Conservation (phyloP, 2,329 filamentous ascomycete species). For the Fulvia fulva region DNA sequence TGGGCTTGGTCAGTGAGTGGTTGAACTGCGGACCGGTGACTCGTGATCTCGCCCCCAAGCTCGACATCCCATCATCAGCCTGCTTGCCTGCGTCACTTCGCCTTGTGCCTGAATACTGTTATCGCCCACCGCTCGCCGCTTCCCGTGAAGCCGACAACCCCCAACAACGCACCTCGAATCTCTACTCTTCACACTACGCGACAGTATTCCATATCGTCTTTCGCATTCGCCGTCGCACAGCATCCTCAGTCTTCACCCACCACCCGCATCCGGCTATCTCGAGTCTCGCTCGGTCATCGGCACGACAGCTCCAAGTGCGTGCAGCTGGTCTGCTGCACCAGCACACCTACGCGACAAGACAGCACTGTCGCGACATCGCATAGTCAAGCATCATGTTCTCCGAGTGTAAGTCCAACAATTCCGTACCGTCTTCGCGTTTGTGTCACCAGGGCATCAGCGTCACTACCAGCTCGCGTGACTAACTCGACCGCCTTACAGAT, state of each 20-base stretch:
- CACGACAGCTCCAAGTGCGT: neutral
- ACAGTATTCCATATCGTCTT: neutral
- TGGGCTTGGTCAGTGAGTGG: neutral
- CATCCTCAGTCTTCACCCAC: neutral
- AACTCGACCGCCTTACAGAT: constrained; percentile 56
- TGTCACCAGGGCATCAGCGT: constrained; percentile 4
- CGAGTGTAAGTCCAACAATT: constrained; percentile 64
- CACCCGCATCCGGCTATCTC: neutral
- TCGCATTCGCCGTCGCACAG: neutral
- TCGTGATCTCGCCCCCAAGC: neutral
- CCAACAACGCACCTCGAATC: neutral
- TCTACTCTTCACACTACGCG: neutral
- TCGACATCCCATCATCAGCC: no score
- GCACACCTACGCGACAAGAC: neutral
- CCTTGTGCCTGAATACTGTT: neutral
- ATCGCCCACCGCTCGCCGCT: neutral
- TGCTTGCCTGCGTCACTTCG: neutral
- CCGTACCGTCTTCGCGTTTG: constrained; percentile 30
- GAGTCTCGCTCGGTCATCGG: neutral
- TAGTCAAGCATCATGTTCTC: constrained; percentile 42
- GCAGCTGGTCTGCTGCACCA: neutral
- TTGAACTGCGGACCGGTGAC: neutral
- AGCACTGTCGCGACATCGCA: neutral
- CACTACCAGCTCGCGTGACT: constrained; percentile 40
- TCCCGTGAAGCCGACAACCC: neutral